Conservation (phyloP, 306 rosid species). For the Vigna unguiculata region DNA sequence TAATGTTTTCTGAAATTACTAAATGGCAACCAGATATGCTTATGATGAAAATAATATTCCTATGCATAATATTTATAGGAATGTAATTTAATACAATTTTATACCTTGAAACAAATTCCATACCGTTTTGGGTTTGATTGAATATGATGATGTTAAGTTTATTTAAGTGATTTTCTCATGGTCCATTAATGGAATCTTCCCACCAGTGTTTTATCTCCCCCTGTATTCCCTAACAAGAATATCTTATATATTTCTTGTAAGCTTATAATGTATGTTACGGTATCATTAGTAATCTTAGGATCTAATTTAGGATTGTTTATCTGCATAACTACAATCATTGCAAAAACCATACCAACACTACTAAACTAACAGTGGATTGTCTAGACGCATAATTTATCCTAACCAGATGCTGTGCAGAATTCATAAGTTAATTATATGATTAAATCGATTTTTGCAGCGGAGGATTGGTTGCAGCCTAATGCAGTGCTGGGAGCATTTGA, state of each 20-base stretch:
- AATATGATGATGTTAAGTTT: not conserved
- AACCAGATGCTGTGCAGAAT: not conserved
- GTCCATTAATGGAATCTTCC: not conserved
- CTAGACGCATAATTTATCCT: conserved; percentile 30
- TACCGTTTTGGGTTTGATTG: too few relatives aligned
- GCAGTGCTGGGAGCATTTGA: conserved; percentile 77
- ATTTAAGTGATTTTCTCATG: not conserved
- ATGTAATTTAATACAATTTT: too few relatives aligned
- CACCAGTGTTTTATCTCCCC: not conserved
- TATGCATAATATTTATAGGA: too few relatives aligned
- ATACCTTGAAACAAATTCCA: too few relatives aligned
- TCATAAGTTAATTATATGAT: conserved; percentile 19
- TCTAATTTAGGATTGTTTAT: not conserved
- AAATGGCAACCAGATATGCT: too few relatives aligned
- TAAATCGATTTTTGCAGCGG: conserved; percentile 63
- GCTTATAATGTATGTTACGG: conserved; percentile 1
- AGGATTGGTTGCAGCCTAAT: conserved; percentile 89
- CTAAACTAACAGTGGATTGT: not conserved
- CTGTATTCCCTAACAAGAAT: not conserved
- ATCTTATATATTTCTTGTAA: not conserved
- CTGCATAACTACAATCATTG: conserved; percentile 16
- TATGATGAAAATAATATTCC: too few relatives aligned
- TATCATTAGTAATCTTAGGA: not conserved
- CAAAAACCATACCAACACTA: conserved; percentile 18
- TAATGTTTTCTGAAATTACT: too few relatives aligned